These are phyloP conservation scores for Mycena pura DNA, from an alignment of 768 basidiomycete genomes.

Conservation along the genomic window DNA sequence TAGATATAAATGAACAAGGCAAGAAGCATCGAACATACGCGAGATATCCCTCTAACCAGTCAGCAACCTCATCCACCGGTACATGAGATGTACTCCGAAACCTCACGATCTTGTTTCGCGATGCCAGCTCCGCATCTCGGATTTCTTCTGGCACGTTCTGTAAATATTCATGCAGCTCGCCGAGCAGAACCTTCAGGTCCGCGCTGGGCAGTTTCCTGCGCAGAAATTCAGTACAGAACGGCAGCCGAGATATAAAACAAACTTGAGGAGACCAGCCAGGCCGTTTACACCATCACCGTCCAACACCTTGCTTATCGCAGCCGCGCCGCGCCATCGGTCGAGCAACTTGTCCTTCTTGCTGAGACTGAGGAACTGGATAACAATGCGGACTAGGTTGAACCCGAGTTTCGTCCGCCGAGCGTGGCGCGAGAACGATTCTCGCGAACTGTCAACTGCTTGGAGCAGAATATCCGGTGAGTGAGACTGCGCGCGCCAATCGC, in stretches of 20 bases:
- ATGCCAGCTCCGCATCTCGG: slow-evolving; percentile 34
- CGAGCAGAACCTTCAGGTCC: slow-evolving; percentile 42
- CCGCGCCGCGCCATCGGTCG: slow-evolving; percentile 10
- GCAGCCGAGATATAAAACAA: slow-evolving; percentile 28
- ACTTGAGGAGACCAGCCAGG: slow-evolving; percentile 12
- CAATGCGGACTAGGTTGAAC: background rate
- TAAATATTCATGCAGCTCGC: slow-evolving; percentile 48
- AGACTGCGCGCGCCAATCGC: slow-evolving; percentile 34
- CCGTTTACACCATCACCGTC: background rate
- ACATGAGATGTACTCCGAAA: slow-evolving; percentile 24
- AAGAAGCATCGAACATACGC: slow-evolving; percentile 43
- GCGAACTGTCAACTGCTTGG: slow-evolving; percentile 30
- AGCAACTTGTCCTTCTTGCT: slow-evolving; percentile 1
- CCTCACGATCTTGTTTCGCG: slow-evolving; percentile 25
- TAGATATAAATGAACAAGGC: background rate
- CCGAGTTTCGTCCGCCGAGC: slow-evolving; percentile 5
- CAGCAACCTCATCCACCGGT: slow-evolving; percentile 43
- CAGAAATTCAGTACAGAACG: background rate
- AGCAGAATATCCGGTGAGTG: slow-evolving; percentile 37
- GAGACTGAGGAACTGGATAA: background rate
- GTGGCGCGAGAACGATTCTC: background rate
- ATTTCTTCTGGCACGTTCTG: slow-evolving; percentile 40
- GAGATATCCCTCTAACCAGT: slow-evolving; percentile 60
- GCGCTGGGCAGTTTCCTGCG: slow-evolving; percentile 42
- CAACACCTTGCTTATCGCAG: background rate